Evolutionary conservation across 75 land plant genomes (phyloP), one percentile per base, ranked within the genome.

Genomic region (Pinus tabuliformis): DNA sequence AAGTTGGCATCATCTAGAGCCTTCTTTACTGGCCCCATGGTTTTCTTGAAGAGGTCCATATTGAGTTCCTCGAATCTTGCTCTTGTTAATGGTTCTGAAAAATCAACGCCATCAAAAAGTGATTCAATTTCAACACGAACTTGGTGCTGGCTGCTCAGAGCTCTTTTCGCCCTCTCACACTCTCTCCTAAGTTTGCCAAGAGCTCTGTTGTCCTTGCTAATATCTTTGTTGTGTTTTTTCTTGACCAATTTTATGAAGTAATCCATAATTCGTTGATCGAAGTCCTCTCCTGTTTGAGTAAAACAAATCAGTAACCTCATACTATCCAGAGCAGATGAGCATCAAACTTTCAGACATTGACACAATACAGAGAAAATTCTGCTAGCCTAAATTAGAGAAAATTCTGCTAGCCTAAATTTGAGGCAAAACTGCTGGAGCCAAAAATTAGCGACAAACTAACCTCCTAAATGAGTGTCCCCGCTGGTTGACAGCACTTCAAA

Each of bases 391-490:
- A 62, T 65, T 3, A 20, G 57, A 18, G 26, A 17, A 57, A n/a
- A 16, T 58, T 30, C 30, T 74, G 8, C 2, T 36, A 8, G 16
- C 42, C 17, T 16, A 36, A 60, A 56, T 66, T 4, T 30, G 57
- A 18, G 37, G 6, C 8, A 21, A 60, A 20, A 60, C 12, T 1
- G 2, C 1, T 60, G 20, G 0, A 20, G 62, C 62, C 5, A 60
- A 60, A 60, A 60, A 21, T 49, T 7, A 60, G 12, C 17, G 11
- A 57, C 52, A 59, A 18, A 56, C 75, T 1, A 74, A 85, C 89
- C 91, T 87, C 90, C 91, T 36, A 90, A 77, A 78, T 90, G 91
- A 54, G 91, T 90, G 70, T 90, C 91, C 7, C 91, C 91, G 66
- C 75, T 87, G 28, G 83, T 68, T 49, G 90, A 73, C 77, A 91